phyloP scores from a whole-genome alignment of 2,329 filamentous ascomycete genomes.

The Penicillium brevicompactum region DNA sequence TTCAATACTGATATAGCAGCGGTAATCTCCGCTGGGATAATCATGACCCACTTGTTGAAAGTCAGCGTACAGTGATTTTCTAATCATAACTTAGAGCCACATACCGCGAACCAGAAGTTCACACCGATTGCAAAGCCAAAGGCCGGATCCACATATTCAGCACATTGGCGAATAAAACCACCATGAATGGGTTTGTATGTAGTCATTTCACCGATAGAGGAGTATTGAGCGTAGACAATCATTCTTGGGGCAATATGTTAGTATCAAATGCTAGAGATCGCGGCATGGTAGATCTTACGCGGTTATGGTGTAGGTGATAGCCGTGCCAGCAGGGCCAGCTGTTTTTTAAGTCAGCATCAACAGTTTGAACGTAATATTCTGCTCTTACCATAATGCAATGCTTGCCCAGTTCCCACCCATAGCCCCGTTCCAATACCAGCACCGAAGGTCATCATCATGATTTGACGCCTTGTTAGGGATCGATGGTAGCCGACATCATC shows the following conservation, averaged over 20 bases:
- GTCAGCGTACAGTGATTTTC: neutral
- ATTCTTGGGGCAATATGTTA: constrained; percentile 19
- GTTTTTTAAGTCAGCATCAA: neutral
- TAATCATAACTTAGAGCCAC: neutral
- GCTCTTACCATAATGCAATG: constrained; percentile 32
- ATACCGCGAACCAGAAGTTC: constrained; percentile 38
- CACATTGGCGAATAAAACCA: constrained; percentile 35
- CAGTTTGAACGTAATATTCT: too few species aligned
- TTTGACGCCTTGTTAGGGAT: constrained; percentile 33
- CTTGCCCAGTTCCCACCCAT: constrained; percentile 41
- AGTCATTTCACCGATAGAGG: constrained; percentile 37
- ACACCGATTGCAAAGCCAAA: constrained; percentile 38
- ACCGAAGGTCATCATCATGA: constrained; percentile 45
- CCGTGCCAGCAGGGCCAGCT: constrained; percentile 37
- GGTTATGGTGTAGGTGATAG: constrained; percentile 36
- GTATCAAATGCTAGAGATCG: neutral
- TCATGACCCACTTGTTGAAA: constrained; percentile 31
- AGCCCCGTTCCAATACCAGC: constrained; percentile 40
- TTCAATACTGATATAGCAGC: constrained; percentile 35
- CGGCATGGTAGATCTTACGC: constrained; percentile 15
- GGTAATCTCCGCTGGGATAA: constrained; percentile 38
- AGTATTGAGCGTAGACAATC: constrained; percentile 36
- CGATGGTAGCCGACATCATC: constrained; percentile 33
- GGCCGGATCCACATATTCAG: constrained; percentile 37
- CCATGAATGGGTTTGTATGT: constrained; percentile 36